Percentiles rank a stretch among this genome's conserved stretches.
These are phyloP conservation scores for Sphagnum tenellum DNA, from an alignment of 225 moss, liverwort and hornwort species.

Conservation along the genomic window DNA sequence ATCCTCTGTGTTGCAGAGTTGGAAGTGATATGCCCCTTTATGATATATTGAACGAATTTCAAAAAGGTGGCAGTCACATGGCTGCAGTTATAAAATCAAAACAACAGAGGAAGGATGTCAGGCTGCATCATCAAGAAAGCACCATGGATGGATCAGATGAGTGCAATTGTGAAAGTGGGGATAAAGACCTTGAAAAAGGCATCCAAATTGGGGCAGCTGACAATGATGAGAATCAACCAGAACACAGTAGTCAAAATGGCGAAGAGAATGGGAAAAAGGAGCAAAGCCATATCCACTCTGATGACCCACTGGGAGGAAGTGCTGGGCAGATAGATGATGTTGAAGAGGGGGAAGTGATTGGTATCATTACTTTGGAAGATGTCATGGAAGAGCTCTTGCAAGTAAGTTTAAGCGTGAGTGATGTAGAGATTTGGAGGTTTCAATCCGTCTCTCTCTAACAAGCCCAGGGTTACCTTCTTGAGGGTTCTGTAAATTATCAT, in stretches of 20 bases:
- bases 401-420: slow-evolving; percentile 17
- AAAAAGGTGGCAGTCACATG: slow-evolving; percentile 92
- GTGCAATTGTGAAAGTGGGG: slow-evolving; percentile 4
- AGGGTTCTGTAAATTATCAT: no score
- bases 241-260: not conserved
- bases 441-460: no score
- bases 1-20: slow-evolving; percentile 14
- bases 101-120: slow-evolving; percentile 27
- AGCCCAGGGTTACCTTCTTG: no score
- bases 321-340: slow-evolving; percentile 20
- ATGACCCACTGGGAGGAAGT: slow-evolving; percentile 19
- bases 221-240: not conserved
- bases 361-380: slow-evolving; percentile 89
- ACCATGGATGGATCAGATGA: slow-evolving; percentile 15
- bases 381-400: slow-evolving; percentile 93
- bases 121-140: slow-evolving; percentile 15
- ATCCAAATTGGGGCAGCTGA: not conserved
- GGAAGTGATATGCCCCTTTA: slow-evolving; percentile 71
- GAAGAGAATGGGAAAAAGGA: slow-evolving; percentile 19
- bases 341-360: slow-evolving; percentile 64
- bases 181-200: slow-evolving; percentile 26
- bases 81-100: slow-evolving; percentile 72
- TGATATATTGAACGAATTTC: slow-evolving; percentile 87
- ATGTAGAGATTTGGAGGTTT: no score
- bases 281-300: slow-evolving; percentile 8